These are phyloP conservation scores for Astrothelium macrocarpum DNA, from an alignment of 495 filamentous ascomycete genomes.

Conservation along the genomic window DNA sequence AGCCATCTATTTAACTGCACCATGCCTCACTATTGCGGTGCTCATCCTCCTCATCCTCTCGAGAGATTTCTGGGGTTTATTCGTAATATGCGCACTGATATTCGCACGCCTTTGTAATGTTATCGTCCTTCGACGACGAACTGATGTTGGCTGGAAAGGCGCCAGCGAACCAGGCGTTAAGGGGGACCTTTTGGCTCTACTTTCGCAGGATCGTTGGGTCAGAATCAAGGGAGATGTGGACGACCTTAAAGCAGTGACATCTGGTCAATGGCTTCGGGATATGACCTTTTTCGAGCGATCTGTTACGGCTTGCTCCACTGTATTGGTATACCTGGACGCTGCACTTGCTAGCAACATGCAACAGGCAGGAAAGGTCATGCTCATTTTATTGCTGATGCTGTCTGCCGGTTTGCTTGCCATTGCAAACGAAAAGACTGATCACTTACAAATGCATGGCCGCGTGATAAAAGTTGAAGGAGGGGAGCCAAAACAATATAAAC, in stretches of 20 bases:
- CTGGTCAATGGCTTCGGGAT: constrained; percentile 45
- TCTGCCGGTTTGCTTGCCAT: constrained; percentile 43
- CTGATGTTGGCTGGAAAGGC: constrained; percentile 31
- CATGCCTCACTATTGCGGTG: constrained; percentile 35
- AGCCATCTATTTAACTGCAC: constrained; percentile 37
- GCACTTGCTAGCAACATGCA: constrained; percentile 43
- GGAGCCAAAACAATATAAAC: constrained; percentile 22
- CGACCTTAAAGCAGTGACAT: constrained; percentile 50
- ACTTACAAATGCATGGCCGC: constrained; percentile 27
- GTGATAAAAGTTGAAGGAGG: constrained; percentile 19
- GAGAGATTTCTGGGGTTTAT: constrained; percentile 45
- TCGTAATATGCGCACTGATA: constrained; percentile 38
- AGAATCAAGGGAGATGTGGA: constrained; percentile 42
- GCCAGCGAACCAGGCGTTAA: constrained; percentile 28
- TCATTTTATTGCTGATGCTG: constrained; percentile 40
- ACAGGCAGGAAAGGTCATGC: constrained; percentile 38
- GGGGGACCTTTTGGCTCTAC: constrained; percentile 35
- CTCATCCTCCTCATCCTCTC: constrained; percentile 35
- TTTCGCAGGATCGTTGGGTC: constrained; percentile 38
- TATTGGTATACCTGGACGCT: constrained; percentile 47
- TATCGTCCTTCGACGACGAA: constrained; percentile 43
- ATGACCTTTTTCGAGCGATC: constrained; percentile 42
- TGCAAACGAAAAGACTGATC: constrained; percentile 32
- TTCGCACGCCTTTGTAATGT: constrained; percentile 46
- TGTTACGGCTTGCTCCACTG: constrained; percentile 38